These are phyloP conservation scores for Pulveroboletus sp. DNA, from an alignment of 768 basidiomycete species.

Conservation along the genomic window DNA sequence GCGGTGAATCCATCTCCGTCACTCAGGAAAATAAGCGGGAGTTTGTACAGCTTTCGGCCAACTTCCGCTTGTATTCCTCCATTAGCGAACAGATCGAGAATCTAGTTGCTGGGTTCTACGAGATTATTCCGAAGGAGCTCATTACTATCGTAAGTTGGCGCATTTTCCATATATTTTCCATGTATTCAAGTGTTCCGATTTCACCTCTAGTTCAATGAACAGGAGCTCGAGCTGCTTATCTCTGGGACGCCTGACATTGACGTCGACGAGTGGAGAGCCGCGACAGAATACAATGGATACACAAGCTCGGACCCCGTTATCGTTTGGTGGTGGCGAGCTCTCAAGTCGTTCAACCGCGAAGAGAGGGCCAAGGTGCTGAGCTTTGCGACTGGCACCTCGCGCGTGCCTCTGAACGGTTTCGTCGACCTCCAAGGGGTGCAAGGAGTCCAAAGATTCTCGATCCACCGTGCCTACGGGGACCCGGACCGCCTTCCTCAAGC, in stretches of 20 bases:
- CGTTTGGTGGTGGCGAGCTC: conserved; percentile 98
- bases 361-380: conserved; percentile 95
- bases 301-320: conserved; percentile 90
- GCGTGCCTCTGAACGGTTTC: conserved; percentile 93
- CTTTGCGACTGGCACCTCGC: conserved; percentile 90
- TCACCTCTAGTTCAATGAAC: conserved; percentile 75
- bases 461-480: conserved; percentile 89
- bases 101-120: conserved; percentile 87
- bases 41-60: conserved; percentile 92
- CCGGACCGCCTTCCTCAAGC: conserved; percentile 82
- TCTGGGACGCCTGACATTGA: conserved; percentile 99
- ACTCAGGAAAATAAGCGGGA: conserved; percentile 97
- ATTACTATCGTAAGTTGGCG: conserved; percentile 73
- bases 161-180: neutral
- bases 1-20: conserved; percentile 78
- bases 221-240: conserved; percentile 90
- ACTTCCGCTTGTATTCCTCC: conserved; percentile 88
- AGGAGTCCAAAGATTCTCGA: conserved; percentile 92
- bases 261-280: conserved; percentile 94
- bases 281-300: conserved; percentile 88
- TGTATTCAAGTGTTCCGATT: conserved; percentile 1
- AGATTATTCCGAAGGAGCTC: conserved; percentile 95
- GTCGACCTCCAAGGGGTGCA: conserved; percentile 93
- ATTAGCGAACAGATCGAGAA: conserved; percentile 96
- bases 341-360: conserved; percentile 95